These are phyloP conservation scores for Tuber aestivum DNA, from an alignment of 495 filamentous ascomycete species.

Conservation along the genomic window DNA sequence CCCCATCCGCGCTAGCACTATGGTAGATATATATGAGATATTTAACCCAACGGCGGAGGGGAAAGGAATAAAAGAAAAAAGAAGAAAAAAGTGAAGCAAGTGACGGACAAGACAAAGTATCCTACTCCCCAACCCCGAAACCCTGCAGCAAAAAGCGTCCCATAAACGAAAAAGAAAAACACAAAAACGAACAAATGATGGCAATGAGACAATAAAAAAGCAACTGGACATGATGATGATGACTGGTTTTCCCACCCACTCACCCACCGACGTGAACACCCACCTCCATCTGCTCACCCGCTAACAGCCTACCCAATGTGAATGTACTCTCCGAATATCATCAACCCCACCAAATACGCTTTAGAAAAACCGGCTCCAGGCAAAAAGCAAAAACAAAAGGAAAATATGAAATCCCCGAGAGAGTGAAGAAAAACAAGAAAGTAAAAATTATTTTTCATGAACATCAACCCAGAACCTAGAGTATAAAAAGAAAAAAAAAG, in stretches of 20 bases:
- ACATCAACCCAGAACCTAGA: conserved; percentile 8
- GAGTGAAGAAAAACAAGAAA: background rate
- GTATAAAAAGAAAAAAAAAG: conserved; percentile 5
- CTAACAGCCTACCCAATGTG: background rate
- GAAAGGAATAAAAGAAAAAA: conserved; percentile 1
- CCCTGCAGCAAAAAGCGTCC: background rate
- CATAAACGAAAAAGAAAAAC: background rate
- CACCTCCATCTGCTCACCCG: background rate
- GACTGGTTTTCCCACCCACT: background rate
- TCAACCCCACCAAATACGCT: background rate
- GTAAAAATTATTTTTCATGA: conserved; percentile 29
- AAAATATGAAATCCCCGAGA: conserved; percentile 4
- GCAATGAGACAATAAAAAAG: background rate
- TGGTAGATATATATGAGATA: conserved; percentile 3
- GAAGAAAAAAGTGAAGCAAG: conserved; percentile 5
- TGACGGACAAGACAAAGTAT: background rate
- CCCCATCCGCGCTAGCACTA: background rate
- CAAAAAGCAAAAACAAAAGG: background rate
- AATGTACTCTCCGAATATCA: background rate
- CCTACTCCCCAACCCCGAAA: conserved; percentile 4
- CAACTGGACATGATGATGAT: background rate
- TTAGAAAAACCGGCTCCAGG: background rate
- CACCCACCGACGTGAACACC: background rate
- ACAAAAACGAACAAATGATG: background rate
- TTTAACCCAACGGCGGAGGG: background rate